Evolutionary conservation across 225 moss, liverwort and hornwort genomes (phyloP).

Genomic region (Polytrichum formosum): DNA sequence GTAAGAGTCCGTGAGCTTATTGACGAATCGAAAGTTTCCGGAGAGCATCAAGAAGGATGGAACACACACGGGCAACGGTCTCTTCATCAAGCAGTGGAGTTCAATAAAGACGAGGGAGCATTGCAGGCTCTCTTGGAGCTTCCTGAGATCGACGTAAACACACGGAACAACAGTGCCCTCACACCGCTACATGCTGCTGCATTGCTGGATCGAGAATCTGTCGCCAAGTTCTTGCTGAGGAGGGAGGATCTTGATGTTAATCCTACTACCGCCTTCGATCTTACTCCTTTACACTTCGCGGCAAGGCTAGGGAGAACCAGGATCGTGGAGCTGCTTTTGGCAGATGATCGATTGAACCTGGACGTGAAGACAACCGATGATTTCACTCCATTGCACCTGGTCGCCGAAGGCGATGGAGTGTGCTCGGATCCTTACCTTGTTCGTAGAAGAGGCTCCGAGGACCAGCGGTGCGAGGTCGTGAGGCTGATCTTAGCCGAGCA

Average conservation of each 20-base stretch:
- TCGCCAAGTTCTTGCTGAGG: conserved; percentile 28
- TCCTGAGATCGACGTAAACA: conserved; percentile 40
- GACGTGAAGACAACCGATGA: conserved; percentile 35
- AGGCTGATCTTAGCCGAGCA: conserved; percentile 32
- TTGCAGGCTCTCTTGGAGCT: conserved; percentile 39
- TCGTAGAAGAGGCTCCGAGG: conserved; percentile 29
- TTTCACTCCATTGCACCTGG: conserved; percentile 42
- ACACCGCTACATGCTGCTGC: conserved; percentile 41
- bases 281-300: conserved; percentile 42
- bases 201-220: conserved; percentile 22
- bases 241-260: conserved; percentile 36
- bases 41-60: conserved; percentile 14
- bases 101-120: conserved; percentile 30
- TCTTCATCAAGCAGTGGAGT: conserved; percentile 34
- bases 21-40: conserved; percentile 12
- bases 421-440: conserved; percentile 15
- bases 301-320: conserved; percentile 34
- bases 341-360: conserved; percentile 33
- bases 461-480: conserved; percentile 29
- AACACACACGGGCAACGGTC: conserved; percentile 23
- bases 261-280: conserved; percentile 29
- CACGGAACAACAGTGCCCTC: conserved; percentile 29
- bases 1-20: conserved; percentile 22
- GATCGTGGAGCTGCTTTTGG: conserved; percentile 31
- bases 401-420: conserved; percentile 38